Conservation (phyloP, 208 protist species). For the Sergeia podlipaevii region DNA sequence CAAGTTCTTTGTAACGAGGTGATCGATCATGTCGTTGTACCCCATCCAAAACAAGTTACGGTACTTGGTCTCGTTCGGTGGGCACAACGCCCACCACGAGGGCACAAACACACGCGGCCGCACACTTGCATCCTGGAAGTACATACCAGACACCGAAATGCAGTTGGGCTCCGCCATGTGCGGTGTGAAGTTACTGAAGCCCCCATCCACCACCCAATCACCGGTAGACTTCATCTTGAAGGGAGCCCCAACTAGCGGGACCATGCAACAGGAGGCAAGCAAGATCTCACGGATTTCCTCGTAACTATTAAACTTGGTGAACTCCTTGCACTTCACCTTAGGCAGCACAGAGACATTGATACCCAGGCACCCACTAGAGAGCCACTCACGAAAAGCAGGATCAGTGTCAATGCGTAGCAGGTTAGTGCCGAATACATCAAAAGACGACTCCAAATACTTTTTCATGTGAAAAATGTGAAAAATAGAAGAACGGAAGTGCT, state of each 20-base stretch:
- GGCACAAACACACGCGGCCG: constrained; percentile 64
- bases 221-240: constrained; percentile 60
- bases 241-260: constrained; percentile 65
- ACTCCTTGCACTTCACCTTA: constrained; percentile 25
- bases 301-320: constrained; percentile 39
- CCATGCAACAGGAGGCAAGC: constrained; percentile 63
- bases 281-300: constrained; percentile 50
- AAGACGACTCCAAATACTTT: constrained; percentile 31
- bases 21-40: constrained; percentile 82
- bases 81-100: constrained; percentile 68
- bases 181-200: constrained; percentile 60
- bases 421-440: constrained; percentile 38
- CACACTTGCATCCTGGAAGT: constrained; percentile 67
- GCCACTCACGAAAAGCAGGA: constrained; percentile 5
- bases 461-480: constrained; percentile 37
- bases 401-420: constrained; percentile 39
- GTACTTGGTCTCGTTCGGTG: constrained; percentile 40
- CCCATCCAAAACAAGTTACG: constrained; percentile 70
- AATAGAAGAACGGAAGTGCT: constrained; percentile 46
- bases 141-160: constrained; percentile 77
- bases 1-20: constrained; percentile 35
- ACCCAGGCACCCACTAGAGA: constrained; percentile 59
- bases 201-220: constrained; percentile 72
- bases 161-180: constrained; percentile 44
- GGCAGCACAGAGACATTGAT: constrained; percentile 69